Percentiles rank a stretch among this genome's conserved stretches.
phyloP scores from a whole-genome alignment of 768 basidiomycete species.

The Vararia minispora region DNA sequence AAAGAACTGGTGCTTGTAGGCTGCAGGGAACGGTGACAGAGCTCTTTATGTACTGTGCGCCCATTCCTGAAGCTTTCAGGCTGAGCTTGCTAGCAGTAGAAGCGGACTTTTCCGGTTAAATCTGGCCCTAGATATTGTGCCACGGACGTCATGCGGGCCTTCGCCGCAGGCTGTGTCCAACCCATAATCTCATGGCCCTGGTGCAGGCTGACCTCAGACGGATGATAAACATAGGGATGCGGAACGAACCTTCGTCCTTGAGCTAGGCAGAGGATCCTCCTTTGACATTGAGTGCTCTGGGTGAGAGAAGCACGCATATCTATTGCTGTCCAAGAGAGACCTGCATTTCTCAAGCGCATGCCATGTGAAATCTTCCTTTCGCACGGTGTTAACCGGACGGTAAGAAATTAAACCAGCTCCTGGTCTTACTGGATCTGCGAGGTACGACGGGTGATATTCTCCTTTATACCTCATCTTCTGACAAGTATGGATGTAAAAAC shows the following conservation, averaged over 20 bases:
- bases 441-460: conserved; percentile 80
- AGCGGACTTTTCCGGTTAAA: too few relatives aligned
- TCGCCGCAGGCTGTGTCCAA: too few relatives aligned
- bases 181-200: too few relatives aligned
- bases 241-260: conserved; percentile 15
- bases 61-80: too few relatives aligned
- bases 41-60: too few relatives aligned
- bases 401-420: background rate
- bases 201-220: background rate
- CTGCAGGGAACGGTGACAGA: too few relatives aligned
- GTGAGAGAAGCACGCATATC: conserved; percentile 60
- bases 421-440: conserved; percentile 68
- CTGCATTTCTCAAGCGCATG: conserved; percentile 51
- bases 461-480: conserved; percentile 96
- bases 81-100: too few relatives aligned
- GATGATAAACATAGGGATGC: too few relatives aligned
- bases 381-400: background rate
- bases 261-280: conserved; percentile 20
- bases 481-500: conserved; percentile 88
- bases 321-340: conserved; percentile 49
- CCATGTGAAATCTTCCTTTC: conserved; percentile 71
- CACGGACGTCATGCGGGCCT: too few relatives aligned
- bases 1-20: too few relatives aligned
- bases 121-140: too few relatives aligned
- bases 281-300: conserved; percentile 48